A percentile compares a stretch with the other conserved stretches of the same genome.
Conservation (phyloP, 164 flowering plant genomes). For the Chimonanthus salicifolius region DNA sequence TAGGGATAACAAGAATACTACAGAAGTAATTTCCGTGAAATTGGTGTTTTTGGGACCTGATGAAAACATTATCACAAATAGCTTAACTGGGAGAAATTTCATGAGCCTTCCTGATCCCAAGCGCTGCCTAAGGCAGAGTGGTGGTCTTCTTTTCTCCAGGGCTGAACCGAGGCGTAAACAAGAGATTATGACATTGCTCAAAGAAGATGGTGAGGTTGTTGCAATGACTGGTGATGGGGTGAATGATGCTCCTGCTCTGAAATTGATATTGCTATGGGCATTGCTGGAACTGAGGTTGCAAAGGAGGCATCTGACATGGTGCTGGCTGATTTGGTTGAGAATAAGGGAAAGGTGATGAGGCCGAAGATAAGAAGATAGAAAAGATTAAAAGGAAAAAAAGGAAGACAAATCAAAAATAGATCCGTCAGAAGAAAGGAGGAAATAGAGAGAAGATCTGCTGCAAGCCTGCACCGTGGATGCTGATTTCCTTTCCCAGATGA, state of each 20-base stretch:
- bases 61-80: slow-evolving; percentile 47
- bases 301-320: slow-evolving; percentile 99
- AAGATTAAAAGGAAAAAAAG: too few species aligned
- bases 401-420: too few species aligned
- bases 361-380: too few species aligned
- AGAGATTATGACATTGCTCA: slow-evolving; percentile 76
- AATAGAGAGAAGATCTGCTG: too few species aligned
- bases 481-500: too few species aligned
- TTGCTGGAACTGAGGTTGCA: slow-evolving; percentile 98
- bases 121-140: slow-evolving; percentile 29
- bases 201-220: slow-evolving; percentile 86
- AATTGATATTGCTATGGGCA: slow-evolving; percentile 95
- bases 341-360: too few species aligned
- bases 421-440: too few species aligned
- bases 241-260: slow-evolving; percentile 87
- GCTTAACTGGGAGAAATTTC: slow-evolving; percentile 67
- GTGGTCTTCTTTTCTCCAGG: slow-evolving; percentile 58
- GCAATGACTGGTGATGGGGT: slow-evolving; percentile 98
- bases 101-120: slow-evolving; percentile 28
- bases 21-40: slow-evolving; percentile 78
- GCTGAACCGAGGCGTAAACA: slow-evolving; percentile 88
- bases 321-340: slow-evolving; percentile 88
- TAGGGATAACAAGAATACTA: slow-evolving; percentile 53
- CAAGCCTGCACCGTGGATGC: too few species aligned
- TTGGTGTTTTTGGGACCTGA: slow-evolving; percentile 56